Conservation (phyloP, 2,329 filamentous ascomycete genomes). For the Magnaporthales sp. region DNA sequence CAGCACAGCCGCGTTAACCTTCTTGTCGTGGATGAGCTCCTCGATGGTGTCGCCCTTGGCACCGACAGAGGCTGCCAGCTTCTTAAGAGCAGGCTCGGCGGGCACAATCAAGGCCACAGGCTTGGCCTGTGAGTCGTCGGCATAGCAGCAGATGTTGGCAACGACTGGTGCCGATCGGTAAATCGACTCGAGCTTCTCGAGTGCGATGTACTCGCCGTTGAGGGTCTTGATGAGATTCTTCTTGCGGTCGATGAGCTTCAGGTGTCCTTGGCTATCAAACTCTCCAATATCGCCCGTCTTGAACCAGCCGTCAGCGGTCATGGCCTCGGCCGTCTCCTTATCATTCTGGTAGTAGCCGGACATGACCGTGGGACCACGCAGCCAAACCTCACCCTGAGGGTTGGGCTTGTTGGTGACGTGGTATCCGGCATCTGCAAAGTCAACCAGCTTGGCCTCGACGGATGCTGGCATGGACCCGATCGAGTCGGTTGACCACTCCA, state of each 20-base stretch:
- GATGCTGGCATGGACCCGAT: slow-evolving; percentile 67
- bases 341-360: slow-evolving; percentile 70
- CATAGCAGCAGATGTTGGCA: slow-evolving; percentile 48
- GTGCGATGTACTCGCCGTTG: slow-evolving; percentile 74
- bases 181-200: slow-evolving; percentile 59
- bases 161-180: slow-evolving; percentile 42
- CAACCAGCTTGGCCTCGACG: slow-evolving; percentile 77
- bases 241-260: slow-evolving; percentile 75
- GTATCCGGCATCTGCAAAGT: slow-evolving; percentile 78
- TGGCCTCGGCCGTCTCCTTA: slow-evolving; percentile 62
- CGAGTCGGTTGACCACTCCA: slow-evolving; percentile 67
- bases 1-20: slow-evolving; percentile 53
- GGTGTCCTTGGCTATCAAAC: slow-evolving; percentile 62
- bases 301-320: slow-evolving; percentile 74
- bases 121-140: slow-evolving; percentile 39
- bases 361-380: slow-evolving; percentile 66
- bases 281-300: slow-evolving; percentile 81
- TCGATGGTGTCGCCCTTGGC: slow-evolving; percentile 48
- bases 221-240: slow-evolving; percentile 83
- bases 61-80: slow-evolving; percentile 34
- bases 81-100: slow-evolving; percentile 44
- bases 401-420: slow-evolving; percentile 63
- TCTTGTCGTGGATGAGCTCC: slow-evolving; percentile 58
- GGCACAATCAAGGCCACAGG: slow-evolving; percentile 50
- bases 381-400: slow-evolving; percentile 83